Percentiles rank a stretch among this genome's conserved stretches.
Conservation (phyloP, 768 basidiomycete species). For the Pulveroboletus frians region DNA sequence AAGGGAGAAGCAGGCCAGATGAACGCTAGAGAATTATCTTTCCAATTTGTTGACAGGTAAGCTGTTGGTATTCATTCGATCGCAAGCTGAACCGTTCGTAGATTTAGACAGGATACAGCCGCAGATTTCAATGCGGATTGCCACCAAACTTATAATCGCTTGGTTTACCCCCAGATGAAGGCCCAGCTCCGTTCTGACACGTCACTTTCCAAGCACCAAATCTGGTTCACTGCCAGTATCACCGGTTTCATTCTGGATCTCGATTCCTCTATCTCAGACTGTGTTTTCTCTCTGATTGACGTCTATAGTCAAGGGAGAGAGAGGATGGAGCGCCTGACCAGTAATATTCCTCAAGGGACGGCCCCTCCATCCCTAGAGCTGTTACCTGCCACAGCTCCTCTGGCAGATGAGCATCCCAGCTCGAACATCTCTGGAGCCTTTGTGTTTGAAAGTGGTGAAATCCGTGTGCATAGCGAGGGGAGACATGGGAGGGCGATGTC, state of each 20-base stretch:
- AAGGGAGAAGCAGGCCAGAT: constrained; percentile 77
- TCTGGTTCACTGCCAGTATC: constrained; percentile 64
- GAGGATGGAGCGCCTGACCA: constrained; percentile 62
- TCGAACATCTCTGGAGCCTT: constrained; percentile 63
- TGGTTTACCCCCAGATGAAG: constrained; percentile 78
- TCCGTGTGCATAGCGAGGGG: constrained; percentile 60
- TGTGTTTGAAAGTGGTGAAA: constrained; percentile 80
- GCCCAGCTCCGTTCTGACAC: constrained; percentile 62
- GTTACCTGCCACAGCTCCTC: constrained; percentile 2
- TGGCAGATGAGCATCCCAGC: constrained; percentile 33
- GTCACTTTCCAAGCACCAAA: constrained; percentile 42
- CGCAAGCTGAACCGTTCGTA: constrained; percentile 28
- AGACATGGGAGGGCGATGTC: constrained; percentile 38
- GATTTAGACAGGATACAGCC: constrained; percentile 72
- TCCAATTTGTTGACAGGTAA: constrained; percentile 82
- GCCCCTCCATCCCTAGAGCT: constrained; percentile 4
- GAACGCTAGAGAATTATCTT: constrained; percentile 63
- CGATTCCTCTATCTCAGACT: constrained; percentile 74
- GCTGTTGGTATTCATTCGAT: constrained; percentile 15
- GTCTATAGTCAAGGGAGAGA: constrained; percentile 82
- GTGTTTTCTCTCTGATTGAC: constrained; percentile 75
- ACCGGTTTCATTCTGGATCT: constrained; percentile 83
- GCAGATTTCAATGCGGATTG: constrained; percentile 66
- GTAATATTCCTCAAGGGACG: constrained; percentile 42
- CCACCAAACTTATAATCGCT: constrained; percentile 64